Conservation (phyloP, 805 yeast genomes). For the Isabelozyma gotoi region DNA sequence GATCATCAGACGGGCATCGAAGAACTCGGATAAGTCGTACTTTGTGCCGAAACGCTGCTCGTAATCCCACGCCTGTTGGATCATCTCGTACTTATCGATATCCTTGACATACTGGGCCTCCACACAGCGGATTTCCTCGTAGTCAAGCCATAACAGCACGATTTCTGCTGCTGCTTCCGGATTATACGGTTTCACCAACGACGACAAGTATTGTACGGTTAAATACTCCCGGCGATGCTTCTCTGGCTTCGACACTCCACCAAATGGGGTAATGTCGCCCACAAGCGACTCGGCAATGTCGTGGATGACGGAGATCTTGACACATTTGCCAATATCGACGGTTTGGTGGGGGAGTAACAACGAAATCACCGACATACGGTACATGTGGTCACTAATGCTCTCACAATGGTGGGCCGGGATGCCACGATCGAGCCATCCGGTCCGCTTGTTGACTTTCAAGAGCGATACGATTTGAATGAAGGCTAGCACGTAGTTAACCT, state of each 20-base stretch:
- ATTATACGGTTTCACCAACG: conserved; percentile 65
- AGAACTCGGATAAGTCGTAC: conserved; percentile 68
- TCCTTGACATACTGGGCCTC: conserved; percentile 94
- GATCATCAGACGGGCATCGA: conserved; percentile 57
- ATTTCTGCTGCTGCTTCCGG: conserved; percentile 61
- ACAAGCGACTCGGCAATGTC: conserved; percentile 93
- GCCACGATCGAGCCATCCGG: conserved; percentile 87
- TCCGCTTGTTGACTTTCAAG: conserved; percentile 77
- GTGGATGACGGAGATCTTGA: conserved; percentile 84
- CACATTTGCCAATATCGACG: conserved; percentile 67
- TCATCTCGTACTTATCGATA: conserved; percentile 87
- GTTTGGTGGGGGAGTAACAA: conserved; percentile 59
- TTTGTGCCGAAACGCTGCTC: conserved; percentile 62
- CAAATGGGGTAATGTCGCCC: conserved; percentile 90
- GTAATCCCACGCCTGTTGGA: conserved; percentile 80
- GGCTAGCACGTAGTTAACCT: conserved; percentile 51
- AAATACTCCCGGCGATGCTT: conserved; percentile 79
- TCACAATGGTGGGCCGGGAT: conserved; percentile 53
- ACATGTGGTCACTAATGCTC: conserved; percentile 93
- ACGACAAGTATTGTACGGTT: conserved; percentile 66
- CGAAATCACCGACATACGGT: conserved; percentile 83
- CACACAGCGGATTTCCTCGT: conserved; percentile 75
- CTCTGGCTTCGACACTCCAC: conserved; percentile 66
- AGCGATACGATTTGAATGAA: conserved; percentile 66
- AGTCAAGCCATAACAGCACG: conserved; percentile 77